phyloP scores from a whole-genome alignment of 2,329 filamentous ascomycete genomes.

The Stagonosporopsis rhizophila region DNA sequence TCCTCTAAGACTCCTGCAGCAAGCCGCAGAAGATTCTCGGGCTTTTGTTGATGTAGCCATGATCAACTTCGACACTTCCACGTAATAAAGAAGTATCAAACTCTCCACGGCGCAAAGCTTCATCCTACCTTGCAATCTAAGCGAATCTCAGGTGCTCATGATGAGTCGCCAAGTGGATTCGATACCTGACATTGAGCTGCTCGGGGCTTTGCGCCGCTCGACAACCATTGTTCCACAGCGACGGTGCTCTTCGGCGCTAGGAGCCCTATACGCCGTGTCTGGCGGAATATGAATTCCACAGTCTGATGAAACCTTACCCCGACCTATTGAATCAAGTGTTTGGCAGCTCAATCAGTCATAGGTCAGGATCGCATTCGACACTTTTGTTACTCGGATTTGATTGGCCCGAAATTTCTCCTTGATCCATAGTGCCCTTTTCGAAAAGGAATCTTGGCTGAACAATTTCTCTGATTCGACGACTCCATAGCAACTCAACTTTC shows the following conservation, averaged over 20 bases:
- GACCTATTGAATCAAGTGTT: background rate
- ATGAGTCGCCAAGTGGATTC: background rate
- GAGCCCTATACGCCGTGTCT: background rate
- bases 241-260: background rate
- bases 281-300: background rate
- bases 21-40: background rate
- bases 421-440: background rate
- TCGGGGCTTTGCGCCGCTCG: background rate
- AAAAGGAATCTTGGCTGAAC: background rate
- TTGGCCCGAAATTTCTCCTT: background rate
- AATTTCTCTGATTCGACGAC: background rate
- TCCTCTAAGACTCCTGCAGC: background rate
- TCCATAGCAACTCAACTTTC: no score
- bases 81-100: background rate
- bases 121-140: no score
- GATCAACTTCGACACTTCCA: no score
- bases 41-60: background rate
- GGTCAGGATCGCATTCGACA: background rate
- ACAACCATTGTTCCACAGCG: background rate
- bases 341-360: background rate
- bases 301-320: background rate
- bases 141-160: background rate
- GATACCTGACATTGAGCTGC: background rate
- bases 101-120: no score
- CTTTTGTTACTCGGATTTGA: background rate